These are phyloP conservation scores for Physcomitrellopsis africana DNA, from an alignment of 225 moss, liverwort and hornwort genomes.

Conservation along the genomic window DNA sequence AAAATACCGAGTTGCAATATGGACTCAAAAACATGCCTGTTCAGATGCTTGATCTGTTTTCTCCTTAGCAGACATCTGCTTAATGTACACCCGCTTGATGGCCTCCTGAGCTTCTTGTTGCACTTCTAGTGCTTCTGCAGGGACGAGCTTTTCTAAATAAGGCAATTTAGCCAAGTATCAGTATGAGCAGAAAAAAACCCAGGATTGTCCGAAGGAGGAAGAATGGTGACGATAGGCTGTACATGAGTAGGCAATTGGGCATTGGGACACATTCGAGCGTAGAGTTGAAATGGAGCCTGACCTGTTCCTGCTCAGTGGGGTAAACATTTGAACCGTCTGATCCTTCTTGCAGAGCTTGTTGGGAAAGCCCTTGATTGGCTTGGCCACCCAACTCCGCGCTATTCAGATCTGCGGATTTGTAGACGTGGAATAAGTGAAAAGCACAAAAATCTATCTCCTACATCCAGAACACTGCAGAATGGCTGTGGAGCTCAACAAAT, in stretches of 20 bases:
- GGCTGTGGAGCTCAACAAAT: not conserved
- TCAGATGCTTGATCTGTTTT: constrained; percentile 34
- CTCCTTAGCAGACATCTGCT: constrained; percentile 37
- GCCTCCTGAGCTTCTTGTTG: constrained; percentile 36
- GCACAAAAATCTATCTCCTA: constrained; percentile 1
- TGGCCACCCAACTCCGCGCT: constrained; percentile 12
- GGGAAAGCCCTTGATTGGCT: constrained; percentile 3
- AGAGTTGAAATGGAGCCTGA: not conserved
- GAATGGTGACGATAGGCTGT: no score
- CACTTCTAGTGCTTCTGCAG: constrained; percentile 26
- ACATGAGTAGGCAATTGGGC: no score
- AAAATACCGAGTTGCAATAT: no score
- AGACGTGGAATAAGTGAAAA: constrained; percentile 8
- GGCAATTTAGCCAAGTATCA: no score
- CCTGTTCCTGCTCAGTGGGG: constrained; percentile 23
- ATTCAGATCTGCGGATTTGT: constrained; percentile 15
- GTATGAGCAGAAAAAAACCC: no score
- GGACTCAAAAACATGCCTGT: constrained; percentile 16
- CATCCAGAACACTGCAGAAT: not conserved
- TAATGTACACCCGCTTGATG: constrained; percentile 28
- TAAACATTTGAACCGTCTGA: not conserved
- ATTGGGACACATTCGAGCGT: no score
- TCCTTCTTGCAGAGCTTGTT: not conserved
- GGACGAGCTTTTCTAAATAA: no score
- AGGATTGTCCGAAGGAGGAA: no score